A percentile compares a stretch with the other conserved stretches of the same genome.
Evolutionary conservation across 2,329 filamentous ascomycete species (phyloP).

Genomic region (Pestalotiopsis sp.): DNA sequence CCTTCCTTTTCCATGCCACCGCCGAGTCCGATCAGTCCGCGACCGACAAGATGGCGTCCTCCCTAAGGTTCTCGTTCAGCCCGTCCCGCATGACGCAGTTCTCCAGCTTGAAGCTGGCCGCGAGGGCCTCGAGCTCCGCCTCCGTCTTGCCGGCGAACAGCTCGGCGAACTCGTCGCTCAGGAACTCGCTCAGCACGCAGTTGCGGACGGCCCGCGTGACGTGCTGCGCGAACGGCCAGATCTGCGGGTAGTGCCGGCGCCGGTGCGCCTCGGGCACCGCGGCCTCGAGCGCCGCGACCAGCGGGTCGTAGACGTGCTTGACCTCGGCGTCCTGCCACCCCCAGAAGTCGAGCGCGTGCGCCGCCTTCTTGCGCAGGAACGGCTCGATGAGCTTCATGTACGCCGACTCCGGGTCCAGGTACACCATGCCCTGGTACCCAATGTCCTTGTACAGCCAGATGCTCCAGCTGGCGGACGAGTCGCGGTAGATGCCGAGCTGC

Average conservation of each 20-base stretch:
- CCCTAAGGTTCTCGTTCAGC: conserved; percentile 52
- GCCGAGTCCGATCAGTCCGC: neutral
- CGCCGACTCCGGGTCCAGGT: conserved; percentile 45
- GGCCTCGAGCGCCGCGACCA: neutral
- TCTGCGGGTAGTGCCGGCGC: neutral
- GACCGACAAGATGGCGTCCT: conserved; percentile 35
- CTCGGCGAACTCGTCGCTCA: conserved; percentile 57
- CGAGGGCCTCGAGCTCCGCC: conserved; percentile 57
- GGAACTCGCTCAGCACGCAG: conserved; percentile 45
- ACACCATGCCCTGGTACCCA: conserved; percentile 58
- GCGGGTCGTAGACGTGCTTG: conserved; percentile 2
- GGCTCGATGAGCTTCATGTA: conserved; percentile 55
- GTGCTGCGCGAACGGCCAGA: conserved; percentile 1
- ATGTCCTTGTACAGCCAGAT: conserved; percentile 66
- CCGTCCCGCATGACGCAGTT: conserved; percentile 54
- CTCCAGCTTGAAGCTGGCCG: conserved; percentile 54
- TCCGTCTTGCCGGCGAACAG: conserved; percentile 53
- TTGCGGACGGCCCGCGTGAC: neutral
- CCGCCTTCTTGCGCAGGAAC: conserved; percentile 58
- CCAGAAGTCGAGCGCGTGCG: conserved; percentile 4
- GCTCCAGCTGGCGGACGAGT: conserved; percentile 53
- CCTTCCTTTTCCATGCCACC: neutral
- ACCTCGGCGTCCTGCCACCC: neutral
- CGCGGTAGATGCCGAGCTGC: conserved; percentile 41
- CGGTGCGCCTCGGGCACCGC: neutral